Evolutionary conservation across 371 early-diverging fungal species (phyloP), one percentile per base, ranked within the genome.

Genomic region (Mucor mucedo): DNA sequence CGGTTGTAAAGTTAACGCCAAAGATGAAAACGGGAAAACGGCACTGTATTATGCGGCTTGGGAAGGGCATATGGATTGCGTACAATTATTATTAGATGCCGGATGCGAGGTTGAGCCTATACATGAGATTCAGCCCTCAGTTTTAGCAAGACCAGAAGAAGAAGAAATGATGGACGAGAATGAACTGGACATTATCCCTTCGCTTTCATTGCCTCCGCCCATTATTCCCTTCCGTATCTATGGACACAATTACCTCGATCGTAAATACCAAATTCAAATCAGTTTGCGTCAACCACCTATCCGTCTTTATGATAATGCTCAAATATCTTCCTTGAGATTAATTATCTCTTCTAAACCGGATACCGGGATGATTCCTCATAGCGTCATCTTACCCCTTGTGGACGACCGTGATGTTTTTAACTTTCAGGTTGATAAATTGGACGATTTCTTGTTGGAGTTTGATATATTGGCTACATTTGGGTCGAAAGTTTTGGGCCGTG

Each of bases 151-250:
- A 1, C 11, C 32, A 0, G 29, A 32, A 4, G 54, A 35, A 0
- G 66, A 62, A 11, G 64, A 70, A 10, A 73, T 70, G 7, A 13
- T 42, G 35, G 56, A 63, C 7, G 33, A 55, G 27, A 55, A 57
- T 3, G 80, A 80, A 27, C 49, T 94, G 35, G 94, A 94, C 56
- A 78, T 78, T 2, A 89, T 96, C 27, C 97, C 97, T 2, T 90
- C 93, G 5, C 76, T 96, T 8, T 89, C 89, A 4, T 75, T 98
- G 30, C 98, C 98, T 4, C 98, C 98, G 14, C 98, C 98, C 8
- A 93, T 98, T 54, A 92, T 98, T 40, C 98, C 98, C 1, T 93
- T 97, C 84, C 85, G 97, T 27, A 94, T 95, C 55, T 96, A 96
- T 70, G 98, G 97, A 16, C 97, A 97, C 83, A 94, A 92, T 68